These are phyloP conservation scores for Paramecium pentaurelia DNA, from an alignment of 73 alveolate genomes.

Conservation along the genomic window DNA sequence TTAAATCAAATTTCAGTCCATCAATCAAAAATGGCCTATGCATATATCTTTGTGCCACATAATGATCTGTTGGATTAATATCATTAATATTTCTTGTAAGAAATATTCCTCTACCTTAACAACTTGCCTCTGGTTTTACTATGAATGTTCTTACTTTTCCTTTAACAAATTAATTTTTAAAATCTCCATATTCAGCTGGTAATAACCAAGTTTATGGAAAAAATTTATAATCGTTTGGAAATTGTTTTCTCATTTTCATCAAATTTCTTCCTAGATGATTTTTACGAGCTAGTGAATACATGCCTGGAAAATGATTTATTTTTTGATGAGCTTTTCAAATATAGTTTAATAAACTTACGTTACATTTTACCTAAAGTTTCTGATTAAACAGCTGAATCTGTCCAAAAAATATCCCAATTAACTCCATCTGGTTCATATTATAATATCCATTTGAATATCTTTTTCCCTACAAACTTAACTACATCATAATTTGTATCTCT, in stretches of 20 bases:
- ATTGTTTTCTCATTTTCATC: constrained; percentile 72
- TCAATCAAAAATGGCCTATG: constrained; percentile 88
- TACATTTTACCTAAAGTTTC: constrained; percentile 68
- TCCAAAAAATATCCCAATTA: constrained; percentile 75
- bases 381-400: constrained; percentile 70
- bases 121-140: constrained; percentile 92
- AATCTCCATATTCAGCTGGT: constrained; percentile 72
- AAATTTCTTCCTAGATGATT: constrained; percentile 87
- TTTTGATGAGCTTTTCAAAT: constrained; percentile 75
- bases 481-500: constrained; percentile 73
- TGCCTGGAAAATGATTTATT: constrained; percentile 91
- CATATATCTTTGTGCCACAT: constrained; percentile 88
- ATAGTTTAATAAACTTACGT: background rate
- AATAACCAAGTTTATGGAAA: constrained; percentile 86
- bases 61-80: constrained; percentile 82
- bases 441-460: constrained; percentile 62
- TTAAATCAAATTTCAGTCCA: constrained; percentile 93
- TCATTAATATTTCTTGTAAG: constrained; percentile 79
- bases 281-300: constrained; percentile 86
- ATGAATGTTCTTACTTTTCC: constrained; percentile 71
- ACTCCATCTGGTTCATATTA: constrained; percentile 41
- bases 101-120: constrained; percentile 95
- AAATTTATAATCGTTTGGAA: constrained; percentile 73
- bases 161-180: constrained; percentile 45
- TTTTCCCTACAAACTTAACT: constrained; percentile 72